Evolutionary conservation across 179 eudicot genomes (phyloP), one percentile per base, ranked within the genome.

Genomic region (Monotropa hypopitys): DNA sequence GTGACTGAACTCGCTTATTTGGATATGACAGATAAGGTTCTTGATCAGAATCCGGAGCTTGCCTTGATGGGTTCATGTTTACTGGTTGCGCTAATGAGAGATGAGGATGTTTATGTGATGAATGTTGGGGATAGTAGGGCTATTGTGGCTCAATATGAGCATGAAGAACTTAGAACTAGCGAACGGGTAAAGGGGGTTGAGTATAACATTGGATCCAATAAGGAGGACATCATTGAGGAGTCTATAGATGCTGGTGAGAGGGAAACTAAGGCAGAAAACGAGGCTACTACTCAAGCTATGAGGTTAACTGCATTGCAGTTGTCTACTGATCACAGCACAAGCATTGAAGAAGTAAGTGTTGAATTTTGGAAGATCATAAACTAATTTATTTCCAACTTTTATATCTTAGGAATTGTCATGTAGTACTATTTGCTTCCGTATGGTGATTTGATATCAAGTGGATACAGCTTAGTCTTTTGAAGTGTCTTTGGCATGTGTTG

Each of bases 41-140:
- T 93, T 81, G 97, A 95, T 84, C 88, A 82, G 70, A 85, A 95
- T 84, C 97, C 99, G 0, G 99, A 95, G 86, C 97, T 95, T 73
- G 97, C 97, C 1, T 76, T 95, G 80, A 95, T 93, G 97, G 99
- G 99, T 87, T 95, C 99, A 5, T 95, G 99, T 86, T 86, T 95
- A 81, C 80, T 95, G 85, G 99, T 84, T 76, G 97, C 82, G 76
- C 83, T 95, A 78, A 93, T 95, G 97, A 88, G 95, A 66, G 97
- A 93, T 61, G 97, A 95, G 79, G 99, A 95, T 84, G 99, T 95
- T 28, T 95, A 95, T 86, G 97, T 95, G 86, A 95, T 95, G 97
- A 95, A 95, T 85, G 65, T 93, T 72, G 99, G 99, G 53, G 99
- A 95, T 84, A 95, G 99, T 54, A 90, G 99, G 78, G 99, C 99